Base-by-base conservation (phyloP, 2,329 filamentous ascomycete species). In the Aspergillus fumigatiaffinis region DNA sequence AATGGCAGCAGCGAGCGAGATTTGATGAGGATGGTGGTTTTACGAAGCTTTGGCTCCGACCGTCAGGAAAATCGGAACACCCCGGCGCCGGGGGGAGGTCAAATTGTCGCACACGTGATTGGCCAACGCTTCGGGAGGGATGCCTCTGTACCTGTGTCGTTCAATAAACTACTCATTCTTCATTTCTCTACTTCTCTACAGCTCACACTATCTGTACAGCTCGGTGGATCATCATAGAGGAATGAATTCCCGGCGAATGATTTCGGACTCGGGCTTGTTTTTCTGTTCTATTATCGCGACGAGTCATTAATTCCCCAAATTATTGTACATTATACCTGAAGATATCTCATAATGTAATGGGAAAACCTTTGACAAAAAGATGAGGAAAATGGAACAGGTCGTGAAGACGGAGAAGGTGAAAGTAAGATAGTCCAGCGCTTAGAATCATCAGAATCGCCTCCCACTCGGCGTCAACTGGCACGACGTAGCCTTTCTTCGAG, bases 401-500 rank as follows among this genome's bases (percentile, higher is more conserved):
- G 17, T 21, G 8, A 20, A 44, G 41, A 9, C 7, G 8, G 10
- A 44, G 20, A 44, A 21, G 21, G 17, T 20, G 2, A 10, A 46
- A 46, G 42, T 8, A 46, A 42, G 17, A 44, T 44, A 10, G 7
- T 8, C 3, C 8, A 46, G 54, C 14, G 28, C 50, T 52, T 49
- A 53, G 58, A 58, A 51, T 23, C 4, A 17, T 9, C n/a, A 12
- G 12, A 7, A 38, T 14, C 32, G 12, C 5, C 5, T 38, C 32
- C 4, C 20, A 25, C 35, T 35, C 50, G 29, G 25, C 25, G 46
- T 68, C 56, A 74, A 52, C 65, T 71, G 49, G 64, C 62, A 48
- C 65, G 64, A 50, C 70, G 73, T 55, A 74, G 76, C 63, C 82
- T 80, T 60, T 82, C 80, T 69, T 93, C 89, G 47, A 90, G 80